Base-by-base conservation (phyloP, 768 basidiomycete species). In the Candolleomyces eurysporus region DNA sequence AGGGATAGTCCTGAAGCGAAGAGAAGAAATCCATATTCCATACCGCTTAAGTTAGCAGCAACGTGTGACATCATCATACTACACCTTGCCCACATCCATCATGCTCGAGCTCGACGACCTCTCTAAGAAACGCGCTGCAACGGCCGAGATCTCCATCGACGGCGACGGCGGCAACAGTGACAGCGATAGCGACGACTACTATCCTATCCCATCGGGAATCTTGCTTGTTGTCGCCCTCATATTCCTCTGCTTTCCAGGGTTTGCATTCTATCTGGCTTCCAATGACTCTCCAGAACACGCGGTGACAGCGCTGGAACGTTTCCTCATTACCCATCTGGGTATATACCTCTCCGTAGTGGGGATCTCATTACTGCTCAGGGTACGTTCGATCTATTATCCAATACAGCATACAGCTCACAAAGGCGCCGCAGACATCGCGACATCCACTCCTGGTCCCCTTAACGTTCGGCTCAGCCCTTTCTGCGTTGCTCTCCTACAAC, bases 381-480 rank as follows among this genome's bases (percentile, higher is more conserved):
- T 89, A 68, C 60, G 78, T 69, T 39, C 32, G 32, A 40, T 49
- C 50, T 39, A 10, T 31, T 56, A 49, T 17, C 19, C 26, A 55
- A 61, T 45, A 48, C n/a, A 26, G 42, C 42, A 48, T 17, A 48
- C 14, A 16, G 7, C 11, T 68, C 7, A n/a, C 57, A 26, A 68
- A 56, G 66, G 64, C 60, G 62, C 69, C 61, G 52, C 63, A 67
- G 42, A 65, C 58, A n/a, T 65, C 73, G 45, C 65, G 65, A 19
- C 88, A 91, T 67, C 91, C 91, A 7, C 79, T 92, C 22, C 77
- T 94, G 36, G 72, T 76, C 19, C 84, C 90, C 4, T 67, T 91
- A 51, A 81, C 86, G 21, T 68, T 71, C n/a, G 83, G 84, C 22
- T 80, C 81, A 57, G 74, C 73, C 48, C 48, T 86, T 21, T 82